These are phyloP conservation scores for Clarkia xantiana DNA, from an alignment of 345 rosid genomes.

Conservation along the genomic window DNA sequence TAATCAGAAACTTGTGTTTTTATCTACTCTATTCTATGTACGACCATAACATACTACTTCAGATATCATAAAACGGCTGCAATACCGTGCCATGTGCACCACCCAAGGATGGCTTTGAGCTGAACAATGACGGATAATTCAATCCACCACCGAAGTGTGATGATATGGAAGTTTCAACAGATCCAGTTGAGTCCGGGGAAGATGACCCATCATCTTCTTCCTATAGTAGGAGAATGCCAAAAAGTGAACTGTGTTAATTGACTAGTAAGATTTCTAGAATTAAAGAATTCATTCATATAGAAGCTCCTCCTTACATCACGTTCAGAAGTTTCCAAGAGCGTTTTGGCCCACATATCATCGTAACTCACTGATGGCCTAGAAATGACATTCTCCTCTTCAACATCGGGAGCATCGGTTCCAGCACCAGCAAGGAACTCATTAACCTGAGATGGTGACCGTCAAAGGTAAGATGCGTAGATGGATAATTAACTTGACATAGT, in stretches of 20 bases:
- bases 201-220: conserved; percentile 93
- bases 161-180: conserved; percentile 91
- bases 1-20: too few relatives aligned
- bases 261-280: too few relatives aligned
- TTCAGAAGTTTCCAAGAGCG: conserved; percentile 78
- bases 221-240: conserved; percentile 25
- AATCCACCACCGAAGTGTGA: conserved; percentile 99
- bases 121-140: conserved; percentile 91
- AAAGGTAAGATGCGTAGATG: too few relatives aligned
- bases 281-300: too few relatives aligned
- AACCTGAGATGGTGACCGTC: conserved; percentile 35
- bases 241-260: neutral
- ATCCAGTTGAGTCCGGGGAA: conserved; percentile 89
- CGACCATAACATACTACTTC: too few relatives aligned
- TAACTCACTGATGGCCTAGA: conserved; percentile 89
- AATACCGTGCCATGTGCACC: conserved; percentile 43
- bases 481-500: neutral
- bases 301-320: conserved; percentile 36
- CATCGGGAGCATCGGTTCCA: conserved; percentile 99
- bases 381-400: conserved; percentile 78
- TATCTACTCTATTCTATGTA: too few relatives aligned
- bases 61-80: too few relatives aligned
- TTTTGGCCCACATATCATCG: conserved; percentile 99
- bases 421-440: conserved; percentile 93
- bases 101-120: conserved; percentile 60